phyloP scores from a whole-genome alignment of 2,329 filamentous ascomycete genomes.

The Magnaporthiopsis rhizophila region DNA sequence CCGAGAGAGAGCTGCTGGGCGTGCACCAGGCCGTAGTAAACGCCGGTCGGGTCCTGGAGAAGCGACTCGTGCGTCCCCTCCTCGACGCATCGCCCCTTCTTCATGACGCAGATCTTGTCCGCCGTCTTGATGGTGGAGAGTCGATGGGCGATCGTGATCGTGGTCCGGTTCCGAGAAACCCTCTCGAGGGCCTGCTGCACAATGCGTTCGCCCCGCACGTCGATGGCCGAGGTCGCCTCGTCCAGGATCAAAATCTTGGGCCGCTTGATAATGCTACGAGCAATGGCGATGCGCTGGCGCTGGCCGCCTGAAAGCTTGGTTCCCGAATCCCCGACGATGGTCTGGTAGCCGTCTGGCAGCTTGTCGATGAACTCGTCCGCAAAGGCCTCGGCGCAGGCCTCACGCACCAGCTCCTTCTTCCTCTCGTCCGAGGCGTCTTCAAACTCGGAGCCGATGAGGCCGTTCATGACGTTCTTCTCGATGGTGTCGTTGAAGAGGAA shows the following conservation, averaged over 20 bases:
- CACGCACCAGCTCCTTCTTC: conserved; percentile 37
- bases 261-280: conserved; percentile 59
- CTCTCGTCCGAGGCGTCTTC: conserved; percentile 23
- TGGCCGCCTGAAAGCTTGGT: conserved; percentile 62
- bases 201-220: conserved; percentile 57
- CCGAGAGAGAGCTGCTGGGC: conserved; percentile 52
- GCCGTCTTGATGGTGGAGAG: conserved; percentile 68
- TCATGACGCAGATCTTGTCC: conserved; percentile 69
- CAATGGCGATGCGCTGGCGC: conserved; percentile 65
- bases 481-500: conserved; percentile 33
- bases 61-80: conserved; percentile 69
- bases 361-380: conserved; percentile 48
- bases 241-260: conserved; percentile 63
- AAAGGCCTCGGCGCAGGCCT: conserved; percentile 49
- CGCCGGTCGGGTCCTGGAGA: conserved; percentile 47
- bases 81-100: conserved; percentile 63
- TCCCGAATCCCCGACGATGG: conserved; percentile 17
- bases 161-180: conserved; percentile 64
- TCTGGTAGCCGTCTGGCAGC: conserved; percentile 17
- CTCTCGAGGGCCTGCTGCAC: conserved; percentile 55
- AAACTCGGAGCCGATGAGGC: conserved; percentile 26
- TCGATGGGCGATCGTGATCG: conserved; percentile 66
- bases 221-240: conserved; percentile 59
- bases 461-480: conserved; percentile 42
- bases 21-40: conserved; percentile 61